Evolutionary conservation across 305 asterid species (phyloP).

Genomic region (Fraxinus paxiana): DNA sequence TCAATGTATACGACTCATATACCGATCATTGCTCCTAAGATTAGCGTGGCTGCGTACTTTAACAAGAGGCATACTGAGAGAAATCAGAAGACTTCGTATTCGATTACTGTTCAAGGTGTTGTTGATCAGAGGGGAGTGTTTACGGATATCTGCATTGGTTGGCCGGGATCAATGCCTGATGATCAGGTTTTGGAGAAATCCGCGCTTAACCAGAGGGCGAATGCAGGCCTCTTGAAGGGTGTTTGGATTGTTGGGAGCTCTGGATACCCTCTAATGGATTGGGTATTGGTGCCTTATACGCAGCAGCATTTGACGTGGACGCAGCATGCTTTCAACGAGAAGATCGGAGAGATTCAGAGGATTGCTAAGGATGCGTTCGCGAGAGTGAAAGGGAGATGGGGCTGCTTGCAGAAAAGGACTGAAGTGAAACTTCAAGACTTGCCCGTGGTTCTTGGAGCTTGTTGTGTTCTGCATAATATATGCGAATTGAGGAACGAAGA

Average conservation of each 20-base stretch:
- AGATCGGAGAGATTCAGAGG: slow-evolving; percentile 6
- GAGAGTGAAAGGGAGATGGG: slow-evolving; percentile 21
- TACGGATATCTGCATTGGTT: slow-evolving; percentile 15
- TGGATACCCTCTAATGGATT: slow-evolving; percentile 21
- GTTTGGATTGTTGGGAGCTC: slow-evolving; percentile 17
- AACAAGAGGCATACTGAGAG: slow-evolving; percentile 22
- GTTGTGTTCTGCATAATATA: slow-evolving; percentile 23
- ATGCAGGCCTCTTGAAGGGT: neutral
- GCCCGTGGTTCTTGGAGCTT: slow-evolving; percentile 19
- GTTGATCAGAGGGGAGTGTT: slow-evolving; percentile 19
- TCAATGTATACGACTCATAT: slow-evolving; percentile 20
- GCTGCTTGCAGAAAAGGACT: slow-evolving; percentile 17
- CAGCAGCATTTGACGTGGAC: slow-evolving; percentile 17
- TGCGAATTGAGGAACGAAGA: slow-evolving; percentile 18
- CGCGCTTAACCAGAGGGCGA: slow-evolving; percentile 9
- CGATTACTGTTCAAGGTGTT: slow-evolving; percentile 21
- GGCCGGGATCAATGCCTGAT: slow-evolving; percentile 21
- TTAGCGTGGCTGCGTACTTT: slow-evolving; percentile 14
- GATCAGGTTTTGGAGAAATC: slow-evolving; percentile 22
- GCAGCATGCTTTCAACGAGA: slow-evolving; percentile 18
- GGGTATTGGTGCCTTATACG: slow-evolving; percentile 18
- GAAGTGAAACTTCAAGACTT: slow-evolving; percentile 18
- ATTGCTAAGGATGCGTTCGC: slow-evolving; percentile 13
- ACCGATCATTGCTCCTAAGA: slow-evolving; percentile 16
- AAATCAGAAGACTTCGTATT: slow-evolving; percentile 20